Base-by-base conservation (phyloP, 257 asterid genomes). In the Datura wrightii region DNA sequence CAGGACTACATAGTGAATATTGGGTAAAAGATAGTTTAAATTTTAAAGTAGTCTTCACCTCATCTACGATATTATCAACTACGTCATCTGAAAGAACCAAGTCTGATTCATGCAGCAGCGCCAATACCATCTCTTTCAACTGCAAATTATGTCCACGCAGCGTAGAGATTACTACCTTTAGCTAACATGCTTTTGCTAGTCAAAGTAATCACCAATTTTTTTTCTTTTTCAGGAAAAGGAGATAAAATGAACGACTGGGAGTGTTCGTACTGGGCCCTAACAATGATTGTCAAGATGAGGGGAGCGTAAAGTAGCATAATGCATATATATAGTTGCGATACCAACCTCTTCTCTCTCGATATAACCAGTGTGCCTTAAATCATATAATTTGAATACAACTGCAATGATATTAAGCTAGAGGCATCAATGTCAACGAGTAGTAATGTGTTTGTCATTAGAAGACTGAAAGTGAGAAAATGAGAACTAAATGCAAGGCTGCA, bases 41-140 rank as follows among this genome's bases (percentile, higher is more conserved):
- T 14, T 50, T 76, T 44, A 13, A 86, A 46, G 41, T 4, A 78
- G 39, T 79, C 11, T 74, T 50, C 72, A 94, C 99, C 97, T 91
- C 93, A 83, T 96, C 94, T 82, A 94, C 97, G 3, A 94, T 96
- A 78, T 66, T 52, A 88, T 93, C 98, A 10, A 96, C 90, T 3
- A 85, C 86, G 14, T 96, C 98, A 65, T 93, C 97, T 8, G 98
- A 91, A 50, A 96, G 97, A 14, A 50, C 89, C n/a, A 96, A 92
- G 6, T 96, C 99, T 1, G 98, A 96, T 83, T 94, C 99, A 1
- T 91, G 94, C 83, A 96, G 80, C 69, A 96, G 89, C 5, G 99
- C 97, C 91, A 94, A 67, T 48, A 96, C 99, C 99, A 94, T 96
- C 92, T 93, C 98, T 72, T 91, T 91, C 89, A 96, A 86, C 98